Evolutionary conservation across 1,284 basidiomycete species (phyloP), one percentile per base, ranked within the genome.

Genomic region (Volvariella surrecta): DNA sequence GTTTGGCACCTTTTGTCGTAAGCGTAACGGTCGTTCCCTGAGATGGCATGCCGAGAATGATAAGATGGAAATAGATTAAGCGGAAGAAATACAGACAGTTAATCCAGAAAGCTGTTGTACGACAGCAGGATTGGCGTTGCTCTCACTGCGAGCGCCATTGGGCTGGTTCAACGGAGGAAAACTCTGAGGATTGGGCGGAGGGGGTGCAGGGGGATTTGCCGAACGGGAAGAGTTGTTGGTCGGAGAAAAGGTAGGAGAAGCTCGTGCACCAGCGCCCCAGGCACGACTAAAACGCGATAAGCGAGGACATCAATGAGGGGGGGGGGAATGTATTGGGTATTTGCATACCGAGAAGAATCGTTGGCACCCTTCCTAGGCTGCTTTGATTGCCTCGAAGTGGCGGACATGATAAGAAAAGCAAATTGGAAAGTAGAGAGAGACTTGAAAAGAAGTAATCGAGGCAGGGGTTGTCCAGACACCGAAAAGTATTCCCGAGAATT

Each of bases 21-120:
- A 88, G 71, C 17, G 82, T 81, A 52, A 89, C 70, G 22, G 82
- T 84, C 10, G 79, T 82, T 31, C 85, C 84, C 82, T 86, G 54
- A 11, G 24, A 28, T 6, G 6, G 32, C 28, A 40, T 19, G 34
- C 32, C 30, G 28, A 17, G 17, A 40, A 43, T 37, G 40, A 40
- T 42, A 43, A 48, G 46, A 37, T 22, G 32, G 32, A 45, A 43
- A 32, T 30, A 49, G 19, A 37, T 24, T 44, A 47, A 35, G 31
- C n/a, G 45, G 47, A 46, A 37, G 3, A 44, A 34, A 38, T 37
- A 71, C 81, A 55, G 50, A 83, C 81, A 38, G 76, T 83, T 39
- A 84, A 64, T 39, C 79, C 81, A 46, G 76, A 62, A 18, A 86
- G 69, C 50, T 73, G 65, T 53, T 77, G 73, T 40, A 86, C 67